These are phyloP conservation scores for Cyclospora cayetanensis DNA, from an alignment of 169 alveolate genomes.

Conservation along the genomic window DNA sequence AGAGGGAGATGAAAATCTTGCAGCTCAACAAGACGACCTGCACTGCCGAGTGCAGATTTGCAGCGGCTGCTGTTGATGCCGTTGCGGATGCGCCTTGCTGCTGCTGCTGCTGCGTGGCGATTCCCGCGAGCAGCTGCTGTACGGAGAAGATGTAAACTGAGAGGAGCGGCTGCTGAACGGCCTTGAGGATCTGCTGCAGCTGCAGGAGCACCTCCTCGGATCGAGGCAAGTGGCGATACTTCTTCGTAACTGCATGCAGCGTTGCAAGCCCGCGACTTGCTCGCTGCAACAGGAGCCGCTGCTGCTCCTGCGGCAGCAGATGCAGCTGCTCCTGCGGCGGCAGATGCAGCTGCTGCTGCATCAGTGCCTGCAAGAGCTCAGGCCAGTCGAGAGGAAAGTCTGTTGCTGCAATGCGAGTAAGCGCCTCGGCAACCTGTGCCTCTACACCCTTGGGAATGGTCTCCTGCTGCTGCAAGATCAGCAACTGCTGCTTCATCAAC, in stretches of 20 bases:
- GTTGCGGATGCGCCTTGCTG: neutral
- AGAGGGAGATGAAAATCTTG: constrained; percentile 49
- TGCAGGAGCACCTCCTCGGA: constrained; percentile 54
- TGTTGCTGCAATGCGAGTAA: constrained; percentile 44
- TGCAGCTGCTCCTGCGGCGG: constrained; percentile 24
- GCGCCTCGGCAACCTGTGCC: constrained; percentile 48
- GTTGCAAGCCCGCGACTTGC: neutral
- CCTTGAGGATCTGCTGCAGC: constrained; percentile 27
- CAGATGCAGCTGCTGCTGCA: constrained; percentile 10
- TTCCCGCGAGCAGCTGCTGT: neutral
- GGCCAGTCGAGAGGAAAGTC: constrained; percentile 70
- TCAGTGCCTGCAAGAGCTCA: constrained; percentile 28
- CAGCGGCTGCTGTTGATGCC: neutral
- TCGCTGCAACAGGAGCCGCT: neutral
- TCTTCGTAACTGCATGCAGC: constrained; percentile 39
- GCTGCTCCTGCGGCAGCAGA: neutral
- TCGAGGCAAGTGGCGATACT: constrained; percentile 47
- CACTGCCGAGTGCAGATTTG: neutral
- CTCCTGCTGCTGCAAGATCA: constrained; percentile 15
- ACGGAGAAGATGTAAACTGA: neutral
- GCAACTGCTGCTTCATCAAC: constrained; percentile 48
- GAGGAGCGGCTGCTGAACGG: constrained; percentile 51
- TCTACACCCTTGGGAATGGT: constrained; percentile 14
- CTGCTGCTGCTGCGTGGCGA: neutral
- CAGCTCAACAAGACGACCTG: neutral